A percentile compares a stretch with the other conserved stretches of the same genome.
phyloP scores from a whole-genome alignment of 2,329 filamentous ascomycete species.

The Nothomitra cinnamomea region DNA sequence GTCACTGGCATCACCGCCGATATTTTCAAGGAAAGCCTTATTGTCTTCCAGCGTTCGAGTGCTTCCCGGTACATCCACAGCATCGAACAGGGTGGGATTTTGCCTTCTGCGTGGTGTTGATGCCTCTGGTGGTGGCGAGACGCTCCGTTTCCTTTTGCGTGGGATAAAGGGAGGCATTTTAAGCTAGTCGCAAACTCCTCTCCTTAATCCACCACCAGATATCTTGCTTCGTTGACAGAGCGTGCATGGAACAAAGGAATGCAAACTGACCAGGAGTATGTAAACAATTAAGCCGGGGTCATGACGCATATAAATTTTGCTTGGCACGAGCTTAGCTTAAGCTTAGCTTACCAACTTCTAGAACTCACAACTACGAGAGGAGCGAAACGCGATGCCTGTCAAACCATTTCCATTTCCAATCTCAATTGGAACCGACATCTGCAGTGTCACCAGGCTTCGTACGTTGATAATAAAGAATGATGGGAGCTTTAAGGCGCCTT shows the following conservation, averaged over 20 bases:
- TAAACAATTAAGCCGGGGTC: no score
- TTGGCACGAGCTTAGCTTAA: no score
- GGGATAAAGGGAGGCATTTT: constrained; percentile 52
- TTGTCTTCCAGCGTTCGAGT: constrained; percentile 18
- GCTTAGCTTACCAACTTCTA: no score
- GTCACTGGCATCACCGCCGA: constrained; percentile 22
- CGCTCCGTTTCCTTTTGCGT: constrained; percentile 45
- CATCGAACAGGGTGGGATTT: constrained; percentile 25
- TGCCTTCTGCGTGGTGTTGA: constrained; percentile 16
- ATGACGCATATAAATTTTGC: no score
- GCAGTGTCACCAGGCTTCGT: constrained; percentile 47
- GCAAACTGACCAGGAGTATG: background rate
- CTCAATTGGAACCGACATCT: constrained; percentile 64
- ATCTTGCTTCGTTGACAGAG: no score
- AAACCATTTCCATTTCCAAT: constrained; percentile 45
- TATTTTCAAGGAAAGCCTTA: constrained; percentile 19
- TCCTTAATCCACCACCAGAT: no score
- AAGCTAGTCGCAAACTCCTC: no score
- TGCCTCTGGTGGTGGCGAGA: constrained; percentile 19
- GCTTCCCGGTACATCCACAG: constrained; percentile 23
- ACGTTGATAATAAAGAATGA: constrained; percentile 30
- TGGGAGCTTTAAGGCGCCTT: constrained; percentile 7
- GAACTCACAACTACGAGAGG: no score
- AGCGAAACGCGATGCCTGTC: background rate
- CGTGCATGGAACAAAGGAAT: background rate